A percentile compares a stretch with the other conserved stretches of the same genome.
Conservation (phyloP, 257 asterid genomes). For the Ajuga chamaepitys region DNA sequence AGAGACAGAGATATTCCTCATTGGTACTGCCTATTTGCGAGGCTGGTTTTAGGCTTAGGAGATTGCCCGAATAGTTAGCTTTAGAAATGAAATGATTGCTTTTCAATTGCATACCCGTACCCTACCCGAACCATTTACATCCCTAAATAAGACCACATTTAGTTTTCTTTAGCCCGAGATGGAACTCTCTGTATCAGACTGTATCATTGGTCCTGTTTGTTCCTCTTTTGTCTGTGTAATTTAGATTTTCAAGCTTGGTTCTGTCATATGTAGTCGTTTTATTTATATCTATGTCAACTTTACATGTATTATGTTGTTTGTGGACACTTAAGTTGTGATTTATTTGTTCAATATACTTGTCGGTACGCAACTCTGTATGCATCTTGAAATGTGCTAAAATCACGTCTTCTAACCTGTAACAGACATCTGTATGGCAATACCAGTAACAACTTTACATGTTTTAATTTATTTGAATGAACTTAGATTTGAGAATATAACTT, state of each 20-base stretch:
- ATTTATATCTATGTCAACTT: neutral
- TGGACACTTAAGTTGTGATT: neutral
- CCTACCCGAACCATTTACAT: no score
- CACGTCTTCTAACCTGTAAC: neutral
- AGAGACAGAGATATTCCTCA: neutral
- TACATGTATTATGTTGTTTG: neutral
- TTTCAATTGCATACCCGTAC: neutral
- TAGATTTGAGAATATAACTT: constrained; percentile 90
- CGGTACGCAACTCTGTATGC: neutral
- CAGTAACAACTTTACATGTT: neutral
- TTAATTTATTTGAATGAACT: constrained; percentile 16
- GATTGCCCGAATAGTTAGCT: neutral
- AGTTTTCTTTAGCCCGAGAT: neutral
- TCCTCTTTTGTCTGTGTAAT: neutral
- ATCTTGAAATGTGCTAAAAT: constrained; percentile 2
- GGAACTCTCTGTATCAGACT: neutral
- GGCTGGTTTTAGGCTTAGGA: neutral
- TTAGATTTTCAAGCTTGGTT: neutral
- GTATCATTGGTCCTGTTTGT: neutral
- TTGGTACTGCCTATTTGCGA: neutral
- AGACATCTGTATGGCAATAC: neutral
- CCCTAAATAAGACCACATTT: neutral
- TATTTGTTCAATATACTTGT: neutral
- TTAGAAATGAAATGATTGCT: neutral
- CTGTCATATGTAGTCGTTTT: neutral